A percentile compares a stretch with the other conserved stretches of the same genome.
Evolutionary conservation across 1,139 yeast species (phyloP).

Genomic region (Geotrichum siamense): DNA sequence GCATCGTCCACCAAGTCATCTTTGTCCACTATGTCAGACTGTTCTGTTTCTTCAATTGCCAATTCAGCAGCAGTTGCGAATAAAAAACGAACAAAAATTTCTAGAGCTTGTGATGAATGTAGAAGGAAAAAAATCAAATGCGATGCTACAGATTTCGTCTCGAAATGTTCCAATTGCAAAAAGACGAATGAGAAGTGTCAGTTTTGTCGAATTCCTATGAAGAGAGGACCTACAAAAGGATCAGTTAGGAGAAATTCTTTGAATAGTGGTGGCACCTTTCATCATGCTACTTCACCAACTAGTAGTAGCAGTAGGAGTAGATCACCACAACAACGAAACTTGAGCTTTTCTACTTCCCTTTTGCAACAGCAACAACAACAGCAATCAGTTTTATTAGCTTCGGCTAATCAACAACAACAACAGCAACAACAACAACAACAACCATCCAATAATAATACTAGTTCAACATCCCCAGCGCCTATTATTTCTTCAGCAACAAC

Average conservation of each 20-base stretch:
- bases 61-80: constrained; percentile 26
- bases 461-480: not conserved
- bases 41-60: not conserved
- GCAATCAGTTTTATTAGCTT: too few relatives aligned
- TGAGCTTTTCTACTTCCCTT: too few relatives aligned
- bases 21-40: not conserved
- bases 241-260: not conserved
- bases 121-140: constrained; percentile 34
- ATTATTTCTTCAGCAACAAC: not conserved
- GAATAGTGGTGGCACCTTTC: too few relatives aligned
- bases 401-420: not conserved
- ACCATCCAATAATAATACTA: too few relatives aligned
- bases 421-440: not conserved
- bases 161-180: constrained; percentile 35
- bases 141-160: constrained; percentile 31
- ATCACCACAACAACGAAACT: too few relatives aligned
- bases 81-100: constrained; percentile 39
- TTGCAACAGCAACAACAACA: too few relatives aligned
- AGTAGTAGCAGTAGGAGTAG: too few relatives aligned
- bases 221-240: constrained; percentile 39
- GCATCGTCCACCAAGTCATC: too few relatives aligned
- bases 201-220: constrained; percentile 39
- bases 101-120: constrained; percentile 40
- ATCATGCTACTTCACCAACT: too few relatives aligned
- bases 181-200: constrained; percentile 37